Percentiles rank a stretch among this genome's conserved stretches.
These are phyloP conservation scores for Phoma sp. DNA, from an alignment of 2,329 filamentous ascomycete genomes.

Conservation along the genomic window DNA sequence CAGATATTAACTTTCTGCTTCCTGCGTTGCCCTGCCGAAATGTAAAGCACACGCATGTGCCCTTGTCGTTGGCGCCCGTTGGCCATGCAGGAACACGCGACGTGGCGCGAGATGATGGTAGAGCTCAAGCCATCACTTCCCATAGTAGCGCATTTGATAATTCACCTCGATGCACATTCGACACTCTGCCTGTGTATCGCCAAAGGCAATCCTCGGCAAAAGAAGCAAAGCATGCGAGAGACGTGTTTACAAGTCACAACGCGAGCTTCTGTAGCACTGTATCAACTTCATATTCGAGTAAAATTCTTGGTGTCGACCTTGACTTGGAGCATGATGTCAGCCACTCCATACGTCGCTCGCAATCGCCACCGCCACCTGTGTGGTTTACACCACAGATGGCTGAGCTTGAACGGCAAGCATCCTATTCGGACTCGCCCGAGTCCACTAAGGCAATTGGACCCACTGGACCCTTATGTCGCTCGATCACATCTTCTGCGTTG, in stretches of 20 bases:
- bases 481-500: conserved; percentile 45
- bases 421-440: conserved; percentile 16
- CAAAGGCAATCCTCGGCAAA: conserved; percentile 25
- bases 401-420: conserved; percentile 26
- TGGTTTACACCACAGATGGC: conserved; percentile 36
- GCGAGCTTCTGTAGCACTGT: conserved; percentile 43
- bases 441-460: neutral
- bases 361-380: conserved; percentile 29
- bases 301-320: conserved; percentile 44
- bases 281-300: conserved; percentile 44
- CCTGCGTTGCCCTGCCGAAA: conserved; percentile 18
- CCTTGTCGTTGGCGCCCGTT: conserved; percentile 22
- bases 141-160: conserved; percentile 27
- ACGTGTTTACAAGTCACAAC: conserved; percentile 29
- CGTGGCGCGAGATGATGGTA: conserved; percentile 21
- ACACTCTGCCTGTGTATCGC: conserved; percentile 30
- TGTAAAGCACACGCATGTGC: conserved; percentile 23
- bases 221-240: conserved; percentile 22
- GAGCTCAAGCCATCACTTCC: conserved; percentile 18
- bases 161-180: conserved; percentile 29
- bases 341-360: conserved; percentile 22
- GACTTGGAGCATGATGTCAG: conserved; percentile 36
- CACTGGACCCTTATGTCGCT: conserved; percentile 13
- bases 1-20: conserved; percentile 7
- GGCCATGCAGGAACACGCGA: conserved; percentile 31